Percentiles rank a stretch among this genome's conserved stretches.
Evolutionary conservation across 1,139 yeast genomes (phyloP).

Genomic region (Candida neerlandica): DNA sequence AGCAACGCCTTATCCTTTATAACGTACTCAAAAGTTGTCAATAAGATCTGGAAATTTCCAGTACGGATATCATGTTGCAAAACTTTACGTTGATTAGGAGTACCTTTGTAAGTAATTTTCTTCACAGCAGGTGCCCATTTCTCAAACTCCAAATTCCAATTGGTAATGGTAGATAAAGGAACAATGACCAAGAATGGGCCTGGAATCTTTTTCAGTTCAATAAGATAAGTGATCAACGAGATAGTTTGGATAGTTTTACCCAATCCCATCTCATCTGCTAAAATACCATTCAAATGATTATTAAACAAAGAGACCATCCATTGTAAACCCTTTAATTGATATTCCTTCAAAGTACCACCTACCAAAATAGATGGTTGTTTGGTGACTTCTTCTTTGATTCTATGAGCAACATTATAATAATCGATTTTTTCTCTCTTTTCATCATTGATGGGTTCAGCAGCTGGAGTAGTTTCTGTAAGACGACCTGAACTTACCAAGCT

Average conservation of each 20-base stretch:
- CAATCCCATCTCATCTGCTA: slow-evolving; percentile 98
- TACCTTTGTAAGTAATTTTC: slow-evolving; percentile 73
- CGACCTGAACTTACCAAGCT: slow-evolving; percentile 21
- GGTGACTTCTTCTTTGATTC: slow-evolving; percentile 64
- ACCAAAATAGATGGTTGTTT: slow-evolving; percentile 67
- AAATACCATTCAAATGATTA: slow-evolving; percentile 90
- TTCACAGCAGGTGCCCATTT: slow-evolving; percentile 83
- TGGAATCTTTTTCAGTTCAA: slow-evolving; percentile 72
- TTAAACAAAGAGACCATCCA: slow-evolving; percentile 98
- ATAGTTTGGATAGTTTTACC: slow-evolving; percentile 97
- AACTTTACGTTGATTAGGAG: slow-evolving; percentile 68
- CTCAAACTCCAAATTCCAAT: slow-evolving; percentile 83
- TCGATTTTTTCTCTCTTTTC: slow-evolving; percentile 66
- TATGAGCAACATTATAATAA: slow-evolving; percentile 80
- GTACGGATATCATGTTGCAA: slow-evolving; percentile 61
- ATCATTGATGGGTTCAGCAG: slow-evolving; percentile 28
- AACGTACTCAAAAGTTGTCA: slow-evolving; percentile 80
- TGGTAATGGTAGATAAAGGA: slow-evolving; percentile 80
- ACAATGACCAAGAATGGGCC: slow-evolving; percentile 82
- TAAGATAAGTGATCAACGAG: slow-evolving; percentile 81
- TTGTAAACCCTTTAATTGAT: slow-evolving; percentile 90
- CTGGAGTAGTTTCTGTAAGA: slow-evolving; percentile 19
- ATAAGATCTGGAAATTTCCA: slow-evolving; percentile 73
- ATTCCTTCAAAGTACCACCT: slow-evolving; percentile 92
- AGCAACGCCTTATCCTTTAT: slow-evolving; percentile 72